A percentile compares a stretch with the other conserved stretches of the same genome.
phyloP scores from a whole-genome alignment of 495 filamentous ascomycete species.

The Letharia columbiana region DNA sequence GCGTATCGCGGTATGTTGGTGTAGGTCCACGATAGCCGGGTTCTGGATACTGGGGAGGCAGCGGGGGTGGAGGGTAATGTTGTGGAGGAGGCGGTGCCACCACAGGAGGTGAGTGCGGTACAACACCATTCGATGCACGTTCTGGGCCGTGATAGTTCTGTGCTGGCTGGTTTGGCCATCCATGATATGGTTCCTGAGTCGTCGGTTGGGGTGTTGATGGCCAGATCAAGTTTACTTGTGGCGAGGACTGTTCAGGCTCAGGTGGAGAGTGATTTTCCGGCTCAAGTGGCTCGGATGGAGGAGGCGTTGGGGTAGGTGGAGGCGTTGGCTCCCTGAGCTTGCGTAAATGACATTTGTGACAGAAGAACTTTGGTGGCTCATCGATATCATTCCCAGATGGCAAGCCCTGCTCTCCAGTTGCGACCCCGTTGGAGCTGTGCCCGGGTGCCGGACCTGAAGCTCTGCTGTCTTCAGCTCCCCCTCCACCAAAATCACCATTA shows the following conservation, averaged over 20 bases:
- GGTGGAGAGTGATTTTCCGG: constrained; percentile 33
- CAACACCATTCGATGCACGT: constrained; percentile 16
- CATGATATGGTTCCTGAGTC: constrained; percentile 28
- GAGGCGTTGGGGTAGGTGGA: constrained; percentile 31
- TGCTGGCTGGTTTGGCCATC: constrained; percentile 29
- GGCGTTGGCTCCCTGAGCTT: constrained; percentile 29
- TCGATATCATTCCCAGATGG: constrained; percentile 3
- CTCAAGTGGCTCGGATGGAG: constrained; percentile 18
- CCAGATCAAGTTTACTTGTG: constrained; percentile 17
- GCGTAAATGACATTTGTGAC: constrained; percentile 47
- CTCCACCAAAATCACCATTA: constrained; percentile 27
- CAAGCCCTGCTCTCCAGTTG: constrained; percentile 29
- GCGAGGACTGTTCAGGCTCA: constrained; percentile 25
- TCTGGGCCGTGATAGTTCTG: constrained; percentile 3
- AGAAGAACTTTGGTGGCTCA: constrained; percentile 33
- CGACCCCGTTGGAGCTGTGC: constrained; percentile 29
- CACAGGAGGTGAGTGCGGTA: constrained; percentile 20
- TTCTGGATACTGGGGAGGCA: constrained; percentile 29
- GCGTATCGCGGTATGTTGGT: constrained; percentile 22
- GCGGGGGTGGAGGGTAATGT: constrained; percentile 18
- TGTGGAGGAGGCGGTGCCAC: constrained; percentile 16
- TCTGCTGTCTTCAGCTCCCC: constrained; percentile 9
- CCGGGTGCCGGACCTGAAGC: constrained; percentile 22
- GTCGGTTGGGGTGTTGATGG: constrained; percentile 19
- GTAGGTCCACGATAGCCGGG: constrained; percentile 26